These are phyloP conservation scores for Sclerotinia spermophila DNA, from an alignment of 2,329 filamentous ascomycete genomes.

Conservation along the genomic window DNA sequence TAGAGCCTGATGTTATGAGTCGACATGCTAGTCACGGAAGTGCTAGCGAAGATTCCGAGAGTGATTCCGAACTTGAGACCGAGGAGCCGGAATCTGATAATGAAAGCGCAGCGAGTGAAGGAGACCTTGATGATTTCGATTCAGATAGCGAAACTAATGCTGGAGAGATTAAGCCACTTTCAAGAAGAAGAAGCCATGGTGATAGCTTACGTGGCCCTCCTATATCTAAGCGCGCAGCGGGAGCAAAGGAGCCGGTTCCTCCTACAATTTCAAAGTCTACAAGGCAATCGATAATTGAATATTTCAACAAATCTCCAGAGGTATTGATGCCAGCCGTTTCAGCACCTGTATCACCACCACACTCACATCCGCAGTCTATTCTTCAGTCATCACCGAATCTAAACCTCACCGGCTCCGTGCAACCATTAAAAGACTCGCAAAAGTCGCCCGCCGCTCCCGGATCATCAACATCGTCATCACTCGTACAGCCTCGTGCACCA, in stretches of 20 bases:
- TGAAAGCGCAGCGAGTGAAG: slow-evolving; percentile 43
- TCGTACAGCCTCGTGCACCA: slow-evolving; percentile 52
- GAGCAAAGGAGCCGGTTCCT: slow-evolving; percentile 32
- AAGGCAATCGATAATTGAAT: slow-evolving; percentile 9
- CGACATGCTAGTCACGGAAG: slow-evolving; percentile 43
- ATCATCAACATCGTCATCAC: not conserved
- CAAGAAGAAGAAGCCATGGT: slow-evolving; percentile 43
- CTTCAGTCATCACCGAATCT: slow-evolving; percentile 23
- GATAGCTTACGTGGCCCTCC: slow-evolving; percentile 38
- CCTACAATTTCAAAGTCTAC: slow-evolving; percentile 25
- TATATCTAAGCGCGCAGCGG: slow-evolving; percentile 36
- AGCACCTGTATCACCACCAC: slow-evolving; percentile 12
- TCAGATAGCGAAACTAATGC: slow-evolving; percentile 30
- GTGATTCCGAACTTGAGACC: slow-evolving; percentile 39
- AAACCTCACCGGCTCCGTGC: slow-evolving; percentile 23
- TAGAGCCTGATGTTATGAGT: slow-evolving; percentile 44
- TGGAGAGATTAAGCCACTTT: slow-evolving; percentile 15
- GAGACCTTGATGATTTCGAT: slow-evolving; percentile 41
- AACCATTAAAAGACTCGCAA: slow-evolving; percentile 63
- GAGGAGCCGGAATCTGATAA: slow-evolving; percentile 36
- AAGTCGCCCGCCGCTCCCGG: slow-evolving; percentile 65
- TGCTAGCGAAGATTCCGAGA: slow-evolving; percentile 43
- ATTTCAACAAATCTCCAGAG: not conserved
- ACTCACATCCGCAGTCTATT: slow-evolving; percentile 10
- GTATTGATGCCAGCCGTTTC: not conserved